Evolutionary conservation across 441 rosid species (phyloP).

Genomic region (Caryocar brasiliense): DNA sequence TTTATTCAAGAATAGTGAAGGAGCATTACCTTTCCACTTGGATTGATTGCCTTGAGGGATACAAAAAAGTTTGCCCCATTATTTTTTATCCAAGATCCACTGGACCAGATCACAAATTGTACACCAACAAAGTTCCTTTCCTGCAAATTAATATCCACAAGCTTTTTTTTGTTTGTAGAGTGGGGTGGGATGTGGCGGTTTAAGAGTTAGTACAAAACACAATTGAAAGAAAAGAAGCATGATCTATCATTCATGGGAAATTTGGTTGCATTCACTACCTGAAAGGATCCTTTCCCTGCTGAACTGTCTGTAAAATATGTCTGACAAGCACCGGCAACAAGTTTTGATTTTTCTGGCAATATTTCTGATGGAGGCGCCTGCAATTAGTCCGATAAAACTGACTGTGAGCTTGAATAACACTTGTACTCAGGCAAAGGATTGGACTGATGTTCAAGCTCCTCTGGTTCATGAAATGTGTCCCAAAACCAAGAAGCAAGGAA

Average conservation of each 20-base stretch:
- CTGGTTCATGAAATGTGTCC: not conserved
- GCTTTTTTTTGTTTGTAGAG: constrained; percentile 17
- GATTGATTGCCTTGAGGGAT: constrained; percentile 20
- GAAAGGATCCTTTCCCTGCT: constrained; percentile 35
- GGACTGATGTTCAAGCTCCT: not conserved
- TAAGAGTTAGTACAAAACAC: constrained; percentile 2
- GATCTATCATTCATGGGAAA: not conserved
- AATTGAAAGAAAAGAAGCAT: not conserved
- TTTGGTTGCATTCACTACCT: constrained; percentile 23
- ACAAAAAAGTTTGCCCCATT: constrained; percentile 45
- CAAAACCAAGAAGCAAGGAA: constrained; percentile 7
- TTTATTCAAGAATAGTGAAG: not conserved
- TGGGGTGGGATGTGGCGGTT: too few relatives aligned
- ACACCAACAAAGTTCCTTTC: constrained; percentile 39
- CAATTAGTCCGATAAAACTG: constrained; percentile 6
- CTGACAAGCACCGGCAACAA: constrained; percentile 55
- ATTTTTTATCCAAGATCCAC: constrained; percentile 51
- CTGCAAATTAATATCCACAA: constrained; percentile 44
- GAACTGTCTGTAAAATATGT: constrained; percentile 40
- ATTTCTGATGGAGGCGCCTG: constrained; percentile 52
- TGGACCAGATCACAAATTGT: constrained; percentile 56
- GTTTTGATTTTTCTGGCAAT: constrained; percentile 49
- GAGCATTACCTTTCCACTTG: constrained; percentile 30
- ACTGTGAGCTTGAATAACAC: not conserved
- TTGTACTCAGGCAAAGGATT: not conserved